These are phyloP conservation scores for Pseudogymnoascus sp. DNA, from an alignment of 2,329 filamentous ascomycete genomes.

Conservation along the genomic window DNA sequence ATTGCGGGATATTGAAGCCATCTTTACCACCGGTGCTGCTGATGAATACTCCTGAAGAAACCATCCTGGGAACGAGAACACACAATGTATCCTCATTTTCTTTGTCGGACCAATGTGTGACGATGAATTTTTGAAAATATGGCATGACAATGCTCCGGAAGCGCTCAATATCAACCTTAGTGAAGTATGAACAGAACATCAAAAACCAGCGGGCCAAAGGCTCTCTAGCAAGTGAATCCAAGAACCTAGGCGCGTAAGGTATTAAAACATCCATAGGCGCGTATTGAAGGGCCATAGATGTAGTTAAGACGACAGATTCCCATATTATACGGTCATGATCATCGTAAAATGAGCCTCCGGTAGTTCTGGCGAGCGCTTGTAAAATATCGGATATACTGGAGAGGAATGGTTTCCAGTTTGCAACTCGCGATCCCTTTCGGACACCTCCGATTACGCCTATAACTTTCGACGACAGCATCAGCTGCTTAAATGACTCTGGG, in stretches of 20 bases:
- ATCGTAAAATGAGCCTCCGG: constrained; percentile 20
- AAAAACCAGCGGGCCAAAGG: constrained; percentile 67
- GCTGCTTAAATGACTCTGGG: constrained; percentile 32
- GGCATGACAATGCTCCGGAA: constrained; percentile 74
- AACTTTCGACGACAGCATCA: constrained; percentile 46
- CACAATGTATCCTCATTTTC: constrained; percentile 61
- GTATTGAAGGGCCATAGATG: constrained; percentile 62
- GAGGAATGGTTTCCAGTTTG: constrained; percentile 61
- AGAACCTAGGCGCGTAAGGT: constrained; percentile 57
- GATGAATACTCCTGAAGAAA: constrained; percentile 47
- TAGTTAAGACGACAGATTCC: constrained; percentile 48
- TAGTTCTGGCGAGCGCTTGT: constrained; percentile 36
- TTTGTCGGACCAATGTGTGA: constrained; percentile 61
- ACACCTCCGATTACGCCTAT: constrained; percentile 67
- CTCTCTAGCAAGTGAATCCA: constrained; percentile 56
- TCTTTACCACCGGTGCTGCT: constrained; percentile 43
- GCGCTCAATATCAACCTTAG: constrained; percentile 61
- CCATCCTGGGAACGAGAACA: constrained; percentile 59
- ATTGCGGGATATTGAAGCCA: constrained; percentile 50
- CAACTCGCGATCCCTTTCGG: constrained; percentile 69
- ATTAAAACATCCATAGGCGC: constrained; percentile 75
- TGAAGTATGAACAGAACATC: constrained; percentile 74
- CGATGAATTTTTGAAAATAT: constrained; percentile 71
- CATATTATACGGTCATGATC: constrained; percentile 41
- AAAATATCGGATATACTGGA: constrained; percentile 47